Evolutionary conservation across 1,284 basidiomycete species (phyloP).

Genomic region (Trichosporon sp.): DNA sequence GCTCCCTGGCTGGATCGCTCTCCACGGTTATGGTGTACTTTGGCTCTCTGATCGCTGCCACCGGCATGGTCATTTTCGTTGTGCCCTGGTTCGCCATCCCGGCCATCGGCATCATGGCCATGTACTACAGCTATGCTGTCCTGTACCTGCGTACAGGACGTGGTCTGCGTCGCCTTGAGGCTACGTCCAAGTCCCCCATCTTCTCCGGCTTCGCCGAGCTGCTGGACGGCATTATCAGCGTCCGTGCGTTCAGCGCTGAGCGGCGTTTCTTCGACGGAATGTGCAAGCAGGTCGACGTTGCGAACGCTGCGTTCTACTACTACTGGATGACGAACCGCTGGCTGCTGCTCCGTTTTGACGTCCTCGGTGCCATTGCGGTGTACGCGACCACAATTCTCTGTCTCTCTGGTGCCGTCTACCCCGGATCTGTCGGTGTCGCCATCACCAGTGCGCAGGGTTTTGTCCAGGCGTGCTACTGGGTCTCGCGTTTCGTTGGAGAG

Average conservation of each 20-base stretch:
- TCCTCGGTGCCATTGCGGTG: slow-evolving; percentile 73
- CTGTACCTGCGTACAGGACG: slow-evolving; percentile 71
- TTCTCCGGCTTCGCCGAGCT: slow-evolving; percentile 73
- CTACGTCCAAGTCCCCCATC: slow-evolving; percentile 53
- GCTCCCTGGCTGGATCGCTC: slow-evolving; percentile 68
- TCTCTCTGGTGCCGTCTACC: slow-evolving; percentile 67
- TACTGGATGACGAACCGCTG: slow-evolving; percentile 49
- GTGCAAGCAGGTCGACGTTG: slow-evolving; percentile 71
- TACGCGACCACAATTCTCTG: slow-evolving; percentile 75
- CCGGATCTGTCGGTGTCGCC: slow-evolving; percentile 80
- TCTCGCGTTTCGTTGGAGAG: slow-evolving; percentile 55
- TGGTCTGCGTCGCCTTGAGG: slow-evolving; percentile 75
- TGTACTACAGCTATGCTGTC: slow-evolving; percentile 70
- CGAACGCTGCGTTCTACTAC: slow-evolving; percentile 57
- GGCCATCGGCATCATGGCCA: slow-evolving; percentile 63
- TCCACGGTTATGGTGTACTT: slow-evolving; percentile 72
- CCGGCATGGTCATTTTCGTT: slow-evolving; percentile 64
- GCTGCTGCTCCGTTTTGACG: slow-evolving; percentile 69
- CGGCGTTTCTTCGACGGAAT: slow-evolving; percentile 71
- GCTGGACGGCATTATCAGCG: slow-evolving; percentile 75
- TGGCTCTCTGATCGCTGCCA: slow-evolving; percentile 69
- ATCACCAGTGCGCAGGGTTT: slow-evolving; percentile 65
- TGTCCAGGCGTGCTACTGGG: slow-evolving; percentile 55
- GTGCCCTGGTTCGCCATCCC: slow-evolving; percentile 75
- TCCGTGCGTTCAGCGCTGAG: slow-evolving; percentile 85